Evolutionary conservation across 192 early-diverging fungal species (phyloP), one percentile per base, ranked within the genome.

Genomic region (Martensiomyces pterosporus): DNA sequence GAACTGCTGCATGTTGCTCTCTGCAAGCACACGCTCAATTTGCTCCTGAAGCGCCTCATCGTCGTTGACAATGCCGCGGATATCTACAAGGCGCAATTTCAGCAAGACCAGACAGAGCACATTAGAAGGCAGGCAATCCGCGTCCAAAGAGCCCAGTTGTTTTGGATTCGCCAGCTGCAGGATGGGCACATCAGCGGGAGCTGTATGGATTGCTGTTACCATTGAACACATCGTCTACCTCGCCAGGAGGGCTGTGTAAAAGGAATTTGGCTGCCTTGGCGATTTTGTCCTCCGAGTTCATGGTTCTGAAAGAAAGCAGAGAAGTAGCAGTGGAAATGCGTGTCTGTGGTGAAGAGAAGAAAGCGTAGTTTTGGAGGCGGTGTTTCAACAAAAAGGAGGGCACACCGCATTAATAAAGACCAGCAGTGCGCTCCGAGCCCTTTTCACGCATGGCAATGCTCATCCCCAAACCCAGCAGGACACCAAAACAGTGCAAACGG

Each of bases 171-270:
- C n/a, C n/a, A n/a, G n/a, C n/a, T n/a, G n/a, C n/a, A n/a, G n/a
- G n/a, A n/a, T n/a, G n/a, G n/a, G n/a, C n/a, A n/a, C n/a, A n/a
- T n/a, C n/a, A n/a, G n/a, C n/a, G 17, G 13, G 32, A 48, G 21
- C 10, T 39, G 6, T 26, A 17, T 17, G 15, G 18, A 46, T 43
- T 15, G 27, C 24, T 23, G 58, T 47, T 81, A 94, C 93, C 93
- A 53, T 94, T 94, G 55, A 90, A 93, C 21, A 99, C 94, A 71
- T 96, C 90, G 73, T 89, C 89, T 7, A 96, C 81, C 79, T 99
- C 93, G 34, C 96, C 96, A 8, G 96, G 96, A n/a, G 96, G 96
- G 45, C 87, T 86, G 36, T 87, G 79, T 38, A 89, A 70, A 12
- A 96, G 75, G 50, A 96, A 87, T 19, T 75, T 60, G 19, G 83